Conservation (phyloP, 1,284 basidiomycete species). For the Leccinum ponderosum region DNA sequence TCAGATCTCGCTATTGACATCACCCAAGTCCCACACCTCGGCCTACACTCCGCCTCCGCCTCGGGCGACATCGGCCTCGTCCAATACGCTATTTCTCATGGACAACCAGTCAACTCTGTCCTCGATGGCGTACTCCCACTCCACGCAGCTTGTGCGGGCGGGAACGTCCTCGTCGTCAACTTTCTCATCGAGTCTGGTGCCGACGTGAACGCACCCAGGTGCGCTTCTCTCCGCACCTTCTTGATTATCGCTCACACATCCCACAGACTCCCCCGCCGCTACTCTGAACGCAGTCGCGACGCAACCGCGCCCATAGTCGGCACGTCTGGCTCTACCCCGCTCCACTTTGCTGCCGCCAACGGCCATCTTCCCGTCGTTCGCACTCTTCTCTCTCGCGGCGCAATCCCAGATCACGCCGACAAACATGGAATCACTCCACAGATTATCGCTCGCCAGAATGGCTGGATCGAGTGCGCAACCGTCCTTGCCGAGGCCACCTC, state of each 20-base stretch:
- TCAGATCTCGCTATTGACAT: neutral
- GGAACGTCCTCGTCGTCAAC: conserved; percentile 81
- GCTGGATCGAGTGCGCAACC: conserved; percentile 65
- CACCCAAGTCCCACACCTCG: conserved; percentile 79
- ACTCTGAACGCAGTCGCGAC: conserved; percentile 71
- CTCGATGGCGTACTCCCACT: conserved; percentile 90
- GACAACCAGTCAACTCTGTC: conserved; percentile 92
- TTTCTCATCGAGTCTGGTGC: conserved; percentile 88
- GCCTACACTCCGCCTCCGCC: conserved; percentile 86
- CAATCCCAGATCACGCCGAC: conserved; percentile 74
- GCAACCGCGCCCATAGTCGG: conserved; percentile 71
- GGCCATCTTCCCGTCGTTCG: conserved; percentile 77
- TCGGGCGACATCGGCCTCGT: conserved; percentile 88
- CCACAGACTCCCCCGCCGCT: conserved; percentile 72
- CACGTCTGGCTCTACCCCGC: conserved; percentile 81
- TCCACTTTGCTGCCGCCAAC: conserved; percentile 95
- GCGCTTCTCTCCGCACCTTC: conserved; percentile 14
- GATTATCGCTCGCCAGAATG: conserved; percentile 65
- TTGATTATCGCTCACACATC: conserved; percentile 6
- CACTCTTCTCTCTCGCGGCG: conserved; percentile 79
- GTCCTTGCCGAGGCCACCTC: conserved; percentile 38
- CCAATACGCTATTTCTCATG: conserved; percentile 86
- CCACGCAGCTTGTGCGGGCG: conserved; percentile 88
- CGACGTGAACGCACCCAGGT: conserved; percentile 90
- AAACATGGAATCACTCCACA: conserved; percentile 87